Evolutionary conservation across 176 grass and related monocot species (phyloP).

Genomic region (Themeda triandra): DNA sequence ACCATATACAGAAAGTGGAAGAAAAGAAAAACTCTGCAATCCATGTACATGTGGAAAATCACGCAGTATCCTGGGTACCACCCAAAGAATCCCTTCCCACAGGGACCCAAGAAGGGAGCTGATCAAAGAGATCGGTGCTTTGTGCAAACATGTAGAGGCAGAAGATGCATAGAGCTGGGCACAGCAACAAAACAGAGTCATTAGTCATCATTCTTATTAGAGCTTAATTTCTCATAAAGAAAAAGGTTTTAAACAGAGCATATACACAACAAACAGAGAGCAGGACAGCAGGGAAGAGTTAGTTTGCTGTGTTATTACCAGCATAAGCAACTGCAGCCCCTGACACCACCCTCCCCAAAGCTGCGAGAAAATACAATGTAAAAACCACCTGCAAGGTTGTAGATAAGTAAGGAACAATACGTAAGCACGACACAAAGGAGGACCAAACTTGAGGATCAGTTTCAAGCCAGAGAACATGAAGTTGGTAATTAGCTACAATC

Average conservation of each 20-base stretch:
- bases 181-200: neutral
- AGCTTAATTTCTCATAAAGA: neutral
- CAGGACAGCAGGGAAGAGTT: neutral
- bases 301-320: slow-evolving; percentile 55
- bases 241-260: neutral
- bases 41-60: slow-evolving; percentile 12
- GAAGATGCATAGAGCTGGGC: slow-evolving; percentile 66
- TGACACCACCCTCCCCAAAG: slow-evolving; percentile 76
- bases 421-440: neutral
- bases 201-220: neutral
- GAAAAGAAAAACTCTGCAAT: neutral
- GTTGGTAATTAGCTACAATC: neutral
- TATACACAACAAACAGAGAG: neutral
- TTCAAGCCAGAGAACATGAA: neutral
- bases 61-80: slow-evolving; percentile 39
- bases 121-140: slow-evolving; percentile 57
- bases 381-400: slow-evolving; percentile 61
- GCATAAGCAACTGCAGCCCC: slow-evolving; percentile 85
- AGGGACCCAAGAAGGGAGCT: slow-evolving; percentile 37
- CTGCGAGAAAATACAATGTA: slow-evolving; percentile 71
- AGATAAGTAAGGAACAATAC: neutral
- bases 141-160: slow-evolving; percentile 78
- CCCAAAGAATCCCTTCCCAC: slow-evolving; percentile 54
- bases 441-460: neutral
- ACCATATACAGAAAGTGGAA: neutral